A percentile compares a stretch with the other conserved stretches of the same genome.
These are phyloP conservation scores for Syzygium aqueum DNA, from an alignment of 345 rosid genomes.

Conservation along the genomic window DNA sequence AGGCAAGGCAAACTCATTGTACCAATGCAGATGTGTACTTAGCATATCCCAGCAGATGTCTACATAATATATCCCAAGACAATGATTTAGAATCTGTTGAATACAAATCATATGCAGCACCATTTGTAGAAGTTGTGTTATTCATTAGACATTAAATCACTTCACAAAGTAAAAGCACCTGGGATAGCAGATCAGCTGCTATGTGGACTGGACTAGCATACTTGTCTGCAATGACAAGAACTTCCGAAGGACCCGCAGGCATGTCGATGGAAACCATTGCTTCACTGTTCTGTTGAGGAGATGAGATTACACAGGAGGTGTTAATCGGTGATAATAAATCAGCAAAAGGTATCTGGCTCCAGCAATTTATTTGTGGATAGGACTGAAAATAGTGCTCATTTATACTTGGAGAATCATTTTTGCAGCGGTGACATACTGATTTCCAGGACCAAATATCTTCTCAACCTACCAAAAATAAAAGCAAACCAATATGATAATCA, in stretches of 20 bases:
- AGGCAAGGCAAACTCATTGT: neutral
- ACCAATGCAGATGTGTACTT: neutral
- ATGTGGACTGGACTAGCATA: conserved; percentile 77
- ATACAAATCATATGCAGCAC: neutral
- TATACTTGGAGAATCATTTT: conserved; percentile 92
- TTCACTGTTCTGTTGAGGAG: conserved; percentile 69
- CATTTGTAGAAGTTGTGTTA: neutral
- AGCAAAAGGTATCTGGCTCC: neutral
- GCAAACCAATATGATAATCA: neutral
- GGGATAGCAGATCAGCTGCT: conserved; percentile 92
- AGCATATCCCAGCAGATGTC: no score
- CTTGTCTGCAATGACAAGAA: conserved; percentile 80
- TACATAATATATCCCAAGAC: neutral
- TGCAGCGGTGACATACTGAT: conserved; percentile 95
- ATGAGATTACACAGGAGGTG: neutral
- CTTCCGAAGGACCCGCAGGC: conserved; percentile 99
- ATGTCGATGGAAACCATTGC: conserved; percentile 99
- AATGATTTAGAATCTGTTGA: neutral
- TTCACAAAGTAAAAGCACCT: conserved; percentile 31
- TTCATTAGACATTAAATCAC: neutral
- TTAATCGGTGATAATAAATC: neutral
- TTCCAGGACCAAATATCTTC: conserved; percentile 91
- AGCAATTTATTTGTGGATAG: neutral
- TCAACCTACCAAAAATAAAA: conserved; percentile 47
- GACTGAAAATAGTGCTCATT: neutral